phyloP scores from a whole-genome alignment of 768 basidiomycete genomes.

The Auriscalpium microsporum region DNA sequence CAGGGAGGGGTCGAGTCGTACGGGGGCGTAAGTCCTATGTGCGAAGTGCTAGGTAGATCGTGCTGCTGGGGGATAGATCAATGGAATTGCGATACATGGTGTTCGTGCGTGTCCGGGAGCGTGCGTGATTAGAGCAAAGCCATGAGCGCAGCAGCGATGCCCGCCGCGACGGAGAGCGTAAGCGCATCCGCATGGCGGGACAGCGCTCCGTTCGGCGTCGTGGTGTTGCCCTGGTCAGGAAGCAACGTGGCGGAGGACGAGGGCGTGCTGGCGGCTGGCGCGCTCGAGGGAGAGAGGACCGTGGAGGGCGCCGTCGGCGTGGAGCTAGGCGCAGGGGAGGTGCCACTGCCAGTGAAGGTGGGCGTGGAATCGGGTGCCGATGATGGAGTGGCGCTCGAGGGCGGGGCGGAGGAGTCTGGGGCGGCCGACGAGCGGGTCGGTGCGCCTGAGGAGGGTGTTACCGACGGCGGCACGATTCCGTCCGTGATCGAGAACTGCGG shows the following conservation, averaged over 20 bases:
- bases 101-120: too few species aligned
- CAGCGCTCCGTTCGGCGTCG: background rate
- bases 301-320: background rate
- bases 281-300: background rate
- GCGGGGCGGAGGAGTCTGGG: background rate
- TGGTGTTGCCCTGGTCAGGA: background rate
- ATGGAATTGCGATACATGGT: too few species aligned
- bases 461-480: background rate
- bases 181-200: background rate
- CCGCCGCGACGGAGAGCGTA: background rate
- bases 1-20: too few species aligned
- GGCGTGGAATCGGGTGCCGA: background rate
- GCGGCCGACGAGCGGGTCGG: background rate
- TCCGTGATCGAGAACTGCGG: constrained; percentile 27
- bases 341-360: background rate
- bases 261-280: background rate
- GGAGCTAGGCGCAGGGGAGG: background rate
- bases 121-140: background rate
- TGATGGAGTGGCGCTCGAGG: background rate
- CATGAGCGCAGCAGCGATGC: background rate
- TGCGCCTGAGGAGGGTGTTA: background rate
- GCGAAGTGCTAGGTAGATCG: too few species aligned
- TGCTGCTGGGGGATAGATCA: too few species aligned
- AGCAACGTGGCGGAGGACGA: background rate
- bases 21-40: too few species aligned